Percentiles rank a stretch among this genome's conserved stretches.
These are phyloP conservation scores for Quercus cerris DNA, from an alignment of 306 rosid genomes.

Conservation along the genomic window DNA sequence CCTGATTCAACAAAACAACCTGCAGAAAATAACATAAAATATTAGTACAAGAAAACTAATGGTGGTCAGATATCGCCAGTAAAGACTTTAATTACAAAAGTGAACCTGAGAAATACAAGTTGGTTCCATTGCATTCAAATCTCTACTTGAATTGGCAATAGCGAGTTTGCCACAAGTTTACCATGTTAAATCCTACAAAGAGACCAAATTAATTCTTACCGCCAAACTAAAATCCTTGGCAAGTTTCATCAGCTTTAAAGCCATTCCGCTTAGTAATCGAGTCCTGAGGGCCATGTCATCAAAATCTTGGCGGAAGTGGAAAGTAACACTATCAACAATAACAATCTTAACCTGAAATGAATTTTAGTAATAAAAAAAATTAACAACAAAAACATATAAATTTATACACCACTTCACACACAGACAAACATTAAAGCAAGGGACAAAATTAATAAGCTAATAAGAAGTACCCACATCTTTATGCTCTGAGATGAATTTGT, in stretches of 20 bases:
- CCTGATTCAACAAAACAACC: conserved; percentile 95
- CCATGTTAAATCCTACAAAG: neutral
- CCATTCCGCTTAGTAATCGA: conserved; percentile 80
- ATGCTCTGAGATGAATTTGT: conserved; percentile 78
- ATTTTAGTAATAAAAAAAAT: neutral
- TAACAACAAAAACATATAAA: neutral
- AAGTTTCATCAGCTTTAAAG: conserved; percentile 88
- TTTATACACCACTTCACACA: neutral
- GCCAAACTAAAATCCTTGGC: conserved; percentile 60
- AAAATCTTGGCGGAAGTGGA: conserved; percentile 94
- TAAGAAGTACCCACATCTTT: conserved; percentile 29
- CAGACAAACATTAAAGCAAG: neutral
- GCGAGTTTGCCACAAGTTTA: neutral
- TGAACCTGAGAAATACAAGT: neutral
- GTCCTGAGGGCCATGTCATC: conserved; percentile 87
- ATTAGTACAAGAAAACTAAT: neutral
- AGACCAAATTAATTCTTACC: conserved; percentile 50
- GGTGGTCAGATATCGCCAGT: neutral
- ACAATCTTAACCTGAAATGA: conserved; percentile 70
- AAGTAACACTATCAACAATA: conserved; percentile 85
- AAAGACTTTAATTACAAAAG: neutral
- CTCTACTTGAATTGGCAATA: neutral
- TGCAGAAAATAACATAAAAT: conserved; percentile 22
- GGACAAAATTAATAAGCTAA: neutral
- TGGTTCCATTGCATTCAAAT: neutral